phyloP scores from a whole-genome alignment of 75 land plant genomes.

The Pinus albicaulis region DNA sequence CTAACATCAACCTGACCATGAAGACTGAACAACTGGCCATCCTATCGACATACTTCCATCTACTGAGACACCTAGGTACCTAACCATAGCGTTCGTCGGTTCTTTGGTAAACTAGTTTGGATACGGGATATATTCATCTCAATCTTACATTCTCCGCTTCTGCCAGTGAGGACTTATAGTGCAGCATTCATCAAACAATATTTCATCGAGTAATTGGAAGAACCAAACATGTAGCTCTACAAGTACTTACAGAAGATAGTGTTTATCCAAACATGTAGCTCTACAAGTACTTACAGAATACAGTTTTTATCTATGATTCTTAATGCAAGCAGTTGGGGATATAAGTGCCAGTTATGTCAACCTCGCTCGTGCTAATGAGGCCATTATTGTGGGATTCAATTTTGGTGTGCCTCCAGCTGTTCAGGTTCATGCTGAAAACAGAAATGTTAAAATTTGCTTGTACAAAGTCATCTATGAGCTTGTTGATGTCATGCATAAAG shows the following conservation, averaged over 20 bases:
- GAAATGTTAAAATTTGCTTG: constrained; percentile 82
- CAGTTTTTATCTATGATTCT: constrained; percentile 75
- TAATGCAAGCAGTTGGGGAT: constrained; percentile 93
- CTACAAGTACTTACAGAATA: constrained; percentile 86
- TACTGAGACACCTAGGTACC: too few species aligned
- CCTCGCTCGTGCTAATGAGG: constrained; percentile 84
- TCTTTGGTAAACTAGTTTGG: too few species aligned
- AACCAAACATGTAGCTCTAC: not conserved
- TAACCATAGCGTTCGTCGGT: too few species aligned
- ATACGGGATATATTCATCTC: too few species aligned
- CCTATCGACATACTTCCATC: too few species aligned
- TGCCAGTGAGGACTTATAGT: too few species aligned
- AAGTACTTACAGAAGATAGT: constrained; percentile 70
- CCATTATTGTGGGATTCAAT: constrained; percentile 91
- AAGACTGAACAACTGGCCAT: too few species aligned
- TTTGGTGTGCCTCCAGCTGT: constrained; percentile 74
- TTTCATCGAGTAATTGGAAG: too few species aligned
- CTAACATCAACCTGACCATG: too few species aligned
- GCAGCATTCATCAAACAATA: too few species aligned
- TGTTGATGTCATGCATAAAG: constrained; percentile 89
- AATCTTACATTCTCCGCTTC: too few species aligned
- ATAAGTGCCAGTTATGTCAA: constrained; percentile 87
- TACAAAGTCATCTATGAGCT: constrained; percentile 95
- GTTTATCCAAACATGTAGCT: constrained; percentile 92
- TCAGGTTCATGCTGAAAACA: constrained; percentile 67